Evolutionary conservation across 83 land plant genomes (phyloP), one percentile per base, ranked within the genome.

Genomic region (Picea abies): DNA sequence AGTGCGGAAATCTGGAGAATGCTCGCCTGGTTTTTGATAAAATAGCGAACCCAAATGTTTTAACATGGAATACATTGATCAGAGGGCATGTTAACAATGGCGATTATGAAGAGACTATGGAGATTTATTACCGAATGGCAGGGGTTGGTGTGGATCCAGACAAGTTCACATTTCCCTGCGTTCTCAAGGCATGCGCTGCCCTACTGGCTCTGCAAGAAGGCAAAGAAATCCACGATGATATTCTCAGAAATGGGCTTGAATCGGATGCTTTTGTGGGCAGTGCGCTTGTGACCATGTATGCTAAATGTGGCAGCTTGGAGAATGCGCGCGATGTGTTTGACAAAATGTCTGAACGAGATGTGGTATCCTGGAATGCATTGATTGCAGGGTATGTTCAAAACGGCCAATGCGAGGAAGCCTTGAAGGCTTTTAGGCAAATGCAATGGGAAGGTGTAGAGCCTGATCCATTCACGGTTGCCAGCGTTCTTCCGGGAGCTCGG

Each of bases 61-160:
- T 49, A 49, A 49, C 56, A 49, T 94, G 90, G 84, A 91, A 90
- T 84, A 62, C 94, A 47, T 70, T 94, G 32, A 94, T 91, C 11
- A 88, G 90, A 39, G 92, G 90, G 82, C 4, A 82, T 84, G 3
- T 84, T 84, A 37, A 61, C 37, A 20, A 67, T 82, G 87, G 83
- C 41, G 62, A 44, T 70, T 80, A 82, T 17, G 60, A 80, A 10
- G 83, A 89, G 80, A 82, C 89, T 19, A 1, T 87, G 20, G 44
- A 1, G 4, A 35, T 89, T 67, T 89, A 78, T 65, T 23, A 23
- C 41, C 5, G 25, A 35, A 84, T 89, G 91, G 65, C 63, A 19
- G 52, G 52, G 29, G 58, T 15, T 60, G 66, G 82, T 6, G 68
- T 47, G 23, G 60, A 58, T 17, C 85, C 84, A 60, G 89, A 89